phyloP scores from a whole-genome alignment of 352 stramenopile genomes.

The Phytophthora rubi region DNA sequence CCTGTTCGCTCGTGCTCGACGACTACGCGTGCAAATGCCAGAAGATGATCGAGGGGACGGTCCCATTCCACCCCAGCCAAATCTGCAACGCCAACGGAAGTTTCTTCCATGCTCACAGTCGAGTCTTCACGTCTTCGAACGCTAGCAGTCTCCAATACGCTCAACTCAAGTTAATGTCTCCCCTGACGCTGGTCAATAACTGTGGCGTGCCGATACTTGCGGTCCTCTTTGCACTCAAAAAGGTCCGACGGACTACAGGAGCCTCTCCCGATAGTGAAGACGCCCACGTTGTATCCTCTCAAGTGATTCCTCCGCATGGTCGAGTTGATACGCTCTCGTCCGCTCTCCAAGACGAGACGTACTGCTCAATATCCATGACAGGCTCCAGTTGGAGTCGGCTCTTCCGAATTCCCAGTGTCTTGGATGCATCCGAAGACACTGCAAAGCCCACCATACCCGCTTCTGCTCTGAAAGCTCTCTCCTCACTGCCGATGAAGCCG shows the following conservation, averaged over 20 bases:
- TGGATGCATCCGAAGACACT: constrained; percentile 23
- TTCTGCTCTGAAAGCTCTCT: constrained; percentile 19
- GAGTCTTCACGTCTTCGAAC: constrained; percentile 72
- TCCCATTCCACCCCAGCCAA: constrained; percentile 74
- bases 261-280: constrained; percentile 65
- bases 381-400: constrained; percentile 83
- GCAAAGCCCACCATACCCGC: constrained; percentile 2
- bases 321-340: constrained; percentile 69
- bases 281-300: constrained; percentile 74
- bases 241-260: constrained; percentile 57
- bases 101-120: constrained; percentile 72
- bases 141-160: constrained; percentile 71
- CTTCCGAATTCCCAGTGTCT: constrained; percentile 55
- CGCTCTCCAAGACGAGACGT: constrained; percentile 79
- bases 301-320: constrained; percentile 55
- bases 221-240: constrained; percentile 85
- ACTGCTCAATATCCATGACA: constrained; percentile 79
- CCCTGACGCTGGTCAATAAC: constrained; percentile 81
- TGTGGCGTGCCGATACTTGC: constrained; percentile 71
- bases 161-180: constrained; percentile 67
- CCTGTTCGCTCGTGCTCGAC: constrained; percentile 70
- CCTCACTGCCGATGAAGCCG: constrained; percentile 16
- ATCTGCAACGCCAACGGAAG: constrained; percentile 74
- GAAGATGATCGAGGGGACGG: constrained; percentile 79
- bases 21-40: constrained; percentile 82